Percentiles rank a stretch among this genome's conserved stretches.
Conservation (phyloP, 345 rosid genomes). For the Microcos paniculata region DNA sequence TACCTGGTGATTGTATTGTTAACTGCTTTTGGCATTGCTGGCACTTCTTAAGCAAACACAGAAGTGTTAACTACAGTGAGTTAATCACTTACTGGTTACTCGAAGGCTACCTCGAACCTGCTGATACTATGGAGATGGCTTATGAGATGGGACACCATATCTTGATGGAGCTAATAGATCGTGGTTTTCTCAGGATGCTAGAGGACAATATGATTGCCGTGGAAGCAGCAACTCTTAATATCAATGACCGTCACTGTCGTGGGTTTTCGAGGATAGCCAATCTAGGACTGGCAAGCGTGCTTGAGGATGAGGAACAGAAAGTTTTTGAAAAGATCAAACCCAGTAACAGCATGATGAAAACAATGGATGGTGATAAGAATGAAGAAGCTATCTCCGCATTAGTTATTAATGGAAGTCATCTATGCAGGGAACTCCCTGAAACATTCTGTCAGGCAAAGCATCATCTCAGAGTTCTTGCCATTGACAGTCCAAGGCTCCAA, state of each 20-base stretch:
- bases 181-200: conserved; percentile 42
- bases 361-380: conserved; percentile 29
- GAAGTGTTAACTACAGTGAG: conserved; percentile 44
- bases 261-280: conserved; percentile 32
- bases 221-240: conserved; percentile 31
- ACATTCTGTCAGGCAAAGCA: conserved; percentile 22
- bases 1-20: background rate
- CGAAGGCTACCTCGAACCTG: conserved; percentile 53
- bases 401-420: conserved; percentile 41
- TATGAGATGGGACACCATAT: conserved; percentile 44
- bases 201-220: conserved; percentile 38
- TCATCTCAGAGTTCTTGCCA: conserved; percentile 41
- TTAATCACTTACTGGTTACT: conserved; percentile 57
- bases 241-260: conserved; percentile 29
- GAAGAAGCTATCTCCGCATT: conserved; percentile 30
- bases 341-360: conserved; percentile 46
- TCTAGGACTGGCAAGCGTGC: conserved; percentile 37
- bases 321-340: conserved; percentile 41
- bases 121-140: conserved; percentile 33
- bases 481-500: conserved; percentile 32
- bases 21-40: conserved; percentile 55
- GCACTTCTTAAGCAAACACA: conserved; percentile 33
- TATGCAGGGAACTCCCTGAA: conserved; percentile 18
- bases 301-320: conserved; percentile 14
- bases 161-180: conserved; percentile 50